phyloP scores from a whole-genome alignment of 176 grass and related monocot genomes.

The Zea luxurians region DNA sequence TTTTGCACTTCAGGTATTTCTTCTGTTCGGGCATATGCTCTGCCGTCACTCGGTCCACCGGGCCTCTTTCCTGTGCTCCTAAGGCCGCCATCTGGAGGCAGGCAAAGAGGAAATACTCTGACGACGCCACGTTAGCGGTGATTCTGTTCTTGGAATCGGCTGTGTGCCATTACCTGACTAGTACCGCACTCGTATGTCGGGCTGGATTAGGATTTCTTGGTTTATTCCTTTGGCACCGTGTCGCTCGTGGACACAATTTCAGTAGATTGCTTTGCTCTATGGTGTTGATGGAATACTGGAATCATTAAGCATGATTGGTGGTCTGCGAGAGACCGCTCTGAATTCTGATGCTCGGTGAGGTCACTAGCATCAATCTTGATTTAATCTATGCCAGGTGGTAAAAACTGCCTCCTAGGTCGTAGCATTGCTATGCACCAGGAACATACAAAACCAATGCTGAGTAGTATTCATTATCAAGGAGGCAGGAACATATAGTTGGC shows the following conservation, averaged over 20 bases:
- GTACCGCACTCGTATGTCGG: slow-evolving; percentile 29
- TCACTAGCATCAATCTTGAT: slow-evolving; percentile 21
- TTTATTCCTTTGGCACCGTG: slow-evolving; percentile 27
- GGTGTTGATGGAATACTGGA: slow-evolving; percentile 49
- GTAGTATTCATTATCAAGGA: slow-evolving; percentile 15
- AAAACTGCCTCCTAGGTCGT: neutral
- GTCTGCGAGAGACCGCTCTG: slow-evolving; percentile 19
- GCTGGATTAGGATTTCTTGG: slow-evolving; percentile 3
- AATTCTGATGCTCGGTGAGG: slow-evolving; percentile 37
- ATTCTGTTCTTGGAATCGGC: slow-evolving; percentile 23
- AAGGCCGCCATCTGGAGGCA: slow-evolving; percentile 12
- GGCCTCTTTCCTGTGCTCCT: neutral
- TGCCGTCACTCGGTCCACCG: neutral
- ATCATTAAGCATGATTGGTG: slow-evolving; percentile 42
- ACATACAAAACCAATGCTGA: neutral
- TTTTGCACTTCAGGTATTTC: slow-evolving; percentile 30
- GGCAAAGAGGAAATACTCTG: neutral
- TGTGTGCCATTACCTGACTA: slow-evolving; percentile 28
- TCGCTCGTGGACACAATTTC: neutral
- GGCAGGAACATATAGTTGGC: neutral
- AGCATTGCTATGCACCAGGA: neutral
- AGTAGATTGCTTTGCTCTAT: slow-evolving; percentile 31
- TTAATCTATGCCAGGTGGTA: slow-evolving; percentile 21
- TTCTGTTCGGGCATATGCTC: slow-evolving; percentile 31
- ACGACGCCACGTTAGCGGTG: neutral